phyloP scores from a whole-genome alignment of 2,329 filamentous ascomycete species.

The Didymella pomorum region DNA sequence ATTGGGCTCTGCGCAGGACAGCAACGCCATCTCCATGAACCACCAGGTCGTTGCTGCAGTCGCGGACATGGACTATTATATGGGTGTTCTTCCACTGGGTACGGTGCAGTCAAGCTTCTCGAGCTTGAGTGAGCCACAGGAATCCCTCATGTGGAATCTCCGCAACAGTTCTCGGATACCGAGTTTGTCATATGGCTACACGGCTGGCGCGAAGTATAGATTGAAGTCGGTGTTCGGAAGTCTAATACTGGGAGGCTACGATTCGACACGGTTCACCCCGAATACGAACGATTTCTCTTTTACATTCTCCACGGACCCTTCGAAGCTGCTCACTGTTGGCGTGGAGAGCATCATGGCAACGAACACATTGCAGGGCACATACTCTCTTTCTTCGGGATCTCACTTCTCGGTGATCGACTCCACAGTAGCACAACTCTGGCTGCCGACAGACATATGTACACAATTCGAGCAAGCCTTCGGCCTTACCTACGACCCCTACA shows the following conservation, averaged over 20 bases:
- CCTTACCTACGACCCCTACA: slow-evolving; percentile 48
- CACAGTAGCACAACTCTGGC: slow-evolving; percentile 52
- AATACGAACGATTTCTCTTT: slow-evolving; percentile 43
- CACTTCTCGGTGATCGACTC: slow-evolving; percentile 53
- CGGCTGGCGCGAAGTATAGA: slow-evolving; percentile 48
- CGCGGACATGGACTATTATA: slow-evolving; percentile 40
- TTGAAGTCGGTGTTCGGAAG: slow-evolving; percentile 46
- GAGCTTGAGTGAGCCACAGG: slow-evolving; percentile 35
- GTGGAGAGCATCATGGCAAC: slow-evolving; percentile 45
- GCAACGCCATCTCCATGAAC: slow-evolving; percentile 28
- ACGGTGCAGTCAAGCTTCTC: slow-evolving; percentile 42
- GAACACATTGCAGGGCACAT: slow-evolving; percentile 46
- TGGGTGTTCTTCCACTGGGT: slow-evolving; percentile 44
- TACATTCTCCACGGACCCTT: slow-evolving; percentile 43
- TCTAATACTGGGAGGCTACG: slow-evolving; percentile 54
- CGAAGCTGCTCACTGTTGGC: slow-evolving; percentile 43
- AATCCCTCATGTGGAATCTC: slow-evolving; percentile 41
- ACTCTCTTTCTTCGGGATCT: slow-evolving; percentile 39
- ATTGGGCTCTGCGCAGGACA: slow-evolving; percentile 35
- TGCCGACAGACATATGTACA: slow-evolving; percentile 51
- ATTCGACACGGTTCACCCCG: slow-evolving; percentile 48
- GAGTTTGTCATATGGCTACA: slow-evolving; percentile 47
- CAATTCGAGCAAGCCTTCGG: slow-evolving; percentile 52
- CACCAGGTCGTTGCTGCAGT: slow-evolving; percentile 43
- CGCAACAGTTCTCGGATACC: slow-evolving; percentile 43